Percentiles rank a stretch among this genome's conserved stretches.
phyloP scores from a whole-genome alignment of 768 basidiomycete genomes.

The Boletellus emodensis region DNA sequence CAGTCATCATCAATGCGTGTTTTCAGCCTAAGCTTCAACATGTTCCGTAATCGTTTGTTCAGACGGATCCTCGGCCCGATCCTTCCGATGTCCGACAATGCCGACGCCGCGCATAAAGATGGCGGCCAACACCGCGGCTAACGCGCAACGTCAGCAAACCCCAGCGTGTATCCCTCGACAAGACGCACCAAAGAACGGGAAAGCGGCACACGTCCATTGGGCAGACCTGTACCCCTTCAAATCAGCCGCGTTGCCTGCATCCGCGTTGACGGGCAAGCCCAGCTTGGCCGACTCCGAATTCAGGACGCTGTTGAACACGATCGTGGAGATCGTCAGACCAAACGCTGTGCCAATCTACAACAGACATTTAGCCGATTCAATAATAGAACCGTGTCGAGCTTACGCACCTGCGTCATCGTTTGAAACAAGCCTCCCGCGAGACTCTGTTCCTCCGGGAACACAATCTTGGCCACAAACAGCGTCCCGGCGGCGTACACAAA shows the following conservation, averaged over 20 bases:
- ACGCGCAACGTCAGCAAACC: too few relatives aligned
- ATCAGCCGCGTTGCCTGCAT: slow-evolving; percentile 28
- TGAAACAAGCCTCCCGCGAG: slow-evolving; percentile 74
- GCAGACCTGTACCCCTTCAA: slow-evolving; percentile 58
- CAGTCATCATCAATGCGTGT: too few relatives aligned
- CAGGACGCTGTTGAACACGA: slow-evolving; percentile 61
- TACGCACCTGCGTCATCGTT: slow-evolving; percentile 65
- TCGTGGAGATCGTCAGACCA: slow-evolving; percentile 68
- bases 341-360: slow-evolving; percentile 61
- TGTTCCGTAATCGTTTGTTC: slow-evolving; percentile 23
- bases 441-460: slow-evolving; percentile 67
- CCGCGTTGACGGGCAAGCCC: slow-evolving; percentile 31
- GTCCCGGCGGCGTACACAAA: slow-evolving; percentile 73
- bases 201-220: slow-evolving; percentile 61
- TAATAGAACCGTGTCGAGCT: too few relatives aligned
- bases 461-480: slow-evolving; percentile 67
- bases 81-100: slow-evolving; percentile 32
- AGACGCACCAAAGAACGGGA: slow-evolving; percentile 51
- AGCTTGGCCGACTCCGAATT: slow-evolving; percentile 26
- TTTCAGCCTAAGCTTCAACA: slow-evolving; percentile 4
- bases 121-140: slow-evolving; percentile 23
- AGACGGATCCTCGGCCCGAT: slow-evolving; percentile 7
- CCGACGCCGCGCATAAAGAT: slow-evolving; percentile 41
- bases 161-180: background rate
- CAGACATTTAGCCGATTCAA: too few relatives aligned